These are phyloP conservation scores for Clavaria fumosa DNA, from an alignment of 768 basidiomycete species.

Conservation along the genomic window DNA sequence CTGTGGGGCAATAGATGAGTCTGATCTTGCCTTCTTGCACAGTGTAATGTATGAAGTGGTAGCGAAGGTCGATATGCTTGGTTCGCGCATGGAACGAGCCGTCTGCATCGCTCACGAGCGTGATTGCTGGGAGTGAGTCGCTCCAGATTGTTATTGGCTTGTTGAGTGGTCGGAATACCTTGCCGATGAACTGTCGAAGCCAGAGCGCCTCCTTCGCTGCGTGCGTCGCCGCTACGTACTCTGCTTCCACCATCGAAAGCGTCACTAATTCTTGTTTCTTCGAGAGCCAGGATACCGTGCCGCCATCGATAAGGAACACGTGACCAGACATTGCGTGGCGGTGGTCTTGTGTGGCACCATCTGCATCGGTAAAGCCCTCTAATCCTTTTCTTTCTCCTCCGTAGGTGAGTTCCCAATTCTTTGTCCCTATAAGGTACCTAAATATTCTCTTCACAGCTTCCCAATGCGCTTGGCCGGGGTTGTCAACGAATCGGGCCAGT, in stretches of 20 bases:
- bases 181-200: slow-evolving; percentile 16
- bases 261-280: slow-evolving; percentile 19
- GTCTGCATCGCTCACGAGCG: slow-evolving; percentile 12
- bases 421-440: slow-evolving; percentile 22
- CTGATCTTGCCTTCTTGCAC: slow-evolving; percentile 8
- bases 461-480: slow-evolving; percentile 23
- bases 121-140: slow-evolving; percentile 14
- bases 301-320: slow-evolving; percentile 17
- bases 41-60: slow-evolving; percentile 16
- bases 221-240: slow-evolving; percentile 14
- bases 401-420: slow-evolving; percentile 9
- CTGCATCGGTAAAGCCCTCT: slow-evolving; percentile 10
- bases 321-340: slow-evolving; percentile 21
- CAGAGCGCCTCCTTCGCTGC: slow-evolving; percentile 17
- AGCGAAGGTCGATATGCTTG: slow-evolving; percentile 22
- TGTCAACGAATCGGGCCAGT: slow-evolving; percentile 19
- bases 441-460: slow-evolving; percentile 23
- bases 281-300: slow-evolving; percentile 20
- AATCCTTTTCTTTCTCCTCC: slow-evolving; percentile 9
- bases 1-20: slow-evolving; percentile 9
- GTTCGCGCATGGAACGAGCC: slow-evolving; percentile 16
- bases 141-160: slow-evolving; percentile 5
- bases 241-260: slow-evolving; percentile 13
- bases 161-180: slow-evolving; percentile 8
- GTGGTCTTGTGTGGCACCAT: slow-evolving; percentile 10